phyloP scores from a whole-genome alignment of 1,284 basidiomycete species.

The Fomitopsis schrenkii region DNA sequence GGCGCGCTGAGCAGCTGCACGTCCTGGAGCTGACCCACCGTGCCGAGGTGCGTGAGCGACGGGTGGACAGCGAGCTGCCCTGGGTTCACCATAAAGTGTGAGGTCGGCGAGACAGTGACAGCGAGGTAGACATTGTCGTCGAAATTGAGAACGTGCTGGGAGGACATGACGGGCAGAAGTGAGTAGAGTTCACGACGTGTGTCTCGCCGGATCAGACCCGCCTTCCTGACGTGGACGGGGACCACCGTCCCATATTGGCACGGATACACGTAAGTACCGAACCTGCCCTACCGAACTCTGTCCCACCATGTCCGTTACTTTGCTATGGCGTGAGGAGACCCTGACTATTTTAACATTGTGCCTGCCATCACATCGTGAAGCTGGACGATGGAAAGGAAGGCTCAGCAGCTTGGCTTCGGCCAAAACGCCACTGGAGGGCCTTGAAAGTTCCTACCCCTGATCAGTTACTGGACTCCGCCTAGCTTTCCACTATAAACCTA shows the following conservation, averaged over 20 bases:
- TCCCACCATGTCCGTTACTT: too few relatives aligned
- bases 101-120: constrained; percentile 24
- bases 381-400: not conserved
- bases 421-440: not conserved
- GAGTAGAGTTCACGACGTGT: not conserved
- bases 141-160: constrained; percentile 18
- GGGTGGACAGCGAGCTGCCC: constrained; percentile 21
- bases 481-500: too few relatives aligned
- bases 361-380: not conserved
- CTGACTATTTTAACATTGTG: too few relatives aligned
- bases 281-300: too few relatives aligned
- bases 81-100: constrained; percentile 17
- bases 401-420: not conserved
- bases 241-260: not conserved
- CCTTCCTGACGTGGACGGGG: not conserved
- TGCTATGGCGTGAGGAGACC: too few relatives aligned
- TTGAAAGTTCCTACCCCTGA: constrained; percentile 12
- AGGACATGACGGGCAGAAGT: constrained; percentile 12
- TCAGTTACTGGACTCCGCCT: too few relatives aligned
- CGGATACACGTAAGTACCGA: not conserved
- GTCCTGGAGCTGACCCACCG: constrained; percentile 25
- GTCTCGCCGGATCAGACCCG: not conserved
- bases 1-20: constrained; percentile 28
- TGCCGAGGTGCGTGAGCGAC: constrained; percentile 21
- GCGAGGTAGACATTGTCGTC: constrained; percentile 23